Evolutionary conservation across 257 asterid genomes (phyloP), one percentile per base, ranked within the genome.

Genomic region (Solanum gracilifrons): DNA sequence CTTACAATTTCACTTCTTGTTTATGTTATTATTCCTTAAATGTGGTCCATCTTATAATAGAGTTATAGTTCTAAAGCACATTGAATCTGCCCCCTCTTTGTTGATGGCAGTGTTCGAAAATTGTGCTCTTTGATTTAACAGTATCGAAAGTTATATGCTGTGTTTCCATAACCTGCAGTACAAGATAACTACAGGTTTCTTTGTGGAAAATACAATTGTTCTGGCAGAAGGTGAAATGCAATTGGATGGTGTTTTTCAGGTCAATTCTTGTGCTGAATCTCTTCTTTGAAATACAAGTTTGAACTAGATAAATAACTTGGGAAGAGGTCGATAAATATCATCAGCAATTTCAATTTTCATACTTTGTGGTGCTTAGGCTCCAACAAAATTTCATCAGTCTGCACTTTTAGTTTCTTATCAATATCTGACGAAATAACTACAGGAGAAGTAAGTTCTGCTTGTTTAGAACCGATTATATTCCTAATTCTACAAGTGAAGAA

Each of bases 171-270:
- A 96, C 96, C 88, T 73, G 85, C 88, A 82, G 33, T 92, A 97
- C 99, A 96, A 94, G 90, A 93, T 94, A 87, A 96, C 99, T 5
- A 94, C 99, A 89, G 99, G 99, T 72, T 94, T 95, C 88, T 96
- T 97, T 91, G 90, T 92, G 41, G 99, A 97, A 94, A 97, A 97
- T 88, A 95, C 99, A 5, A 90, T 96, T 66, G 95, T 97, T 88
- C 86, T 97, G 89, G 99, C 99, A 90, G 99, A 96, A 93, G 99
- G 99, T 21, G 98, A 95, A 90, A 92, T 97, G 99, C 97, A 91
- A 80, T 83, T 94, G 92, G 92, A 93, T 90, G 98, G 98, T 86
- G 91, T 94, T 84, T 97, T 97, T 8, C 82, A 75, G 99, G 99
- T 95, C 84, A 55, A 89, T 82, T 48, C 31, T 48, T 48, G 43